Conservation (phyloP, 805 yeast genomes). For the Maudiozyma turicensis region DNA sequence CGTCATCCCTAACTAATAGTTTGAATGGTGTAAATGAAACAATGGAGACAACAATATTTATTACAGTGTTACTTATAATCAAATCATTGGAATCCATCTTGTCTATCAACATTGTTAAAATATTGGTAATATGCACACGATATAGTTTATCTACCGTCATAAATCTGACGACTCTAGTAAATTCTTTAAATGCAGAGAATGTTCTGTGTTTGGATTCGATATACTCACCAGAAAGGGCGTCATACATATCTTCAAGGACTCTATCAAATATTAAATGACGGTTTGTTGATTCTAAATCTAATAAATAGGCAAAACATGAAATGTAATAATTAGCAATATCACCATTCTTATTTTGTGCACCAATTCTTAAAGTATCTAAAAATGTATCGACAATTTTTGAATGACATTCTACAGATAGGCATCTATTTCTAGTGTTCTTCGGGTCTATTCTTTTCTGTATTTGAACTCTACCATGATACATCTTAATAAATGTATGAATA, state of each 20-base stretch:
- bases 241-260: slow-evolving; percentile 64
- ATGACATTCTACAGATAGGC: slow-evolving; percentile 29
- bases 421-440: not conserved
- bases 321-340: slow-evolving; percentile 49
- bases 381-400: slow-evolving; percentile 34
- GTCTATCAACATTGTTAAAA: slow-evolving; percentile 58
- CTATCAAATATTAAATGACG: slow-evolving; percentile 38
- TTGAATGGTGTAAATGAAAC: slow-evolving; percentile 65
- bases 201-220: slow-evolving; percentile 75
- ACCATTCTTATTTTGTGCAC: slow-evolving; percentile 68
- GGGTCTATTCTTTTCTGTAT: slow-evolving; percentile 32
- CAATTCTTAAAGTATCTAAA: slow-evolving; percentile 45
- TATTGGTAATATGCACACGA: slow-evolving; percentile 69
- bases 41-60: slow-evolving; percentile 59
- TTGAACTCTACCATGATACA: slow-evolving; percentile 46
- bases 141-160: slow-evolving; percentile 55
- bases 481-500: slow-evolving; percentile 47
- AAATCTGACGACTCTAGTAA: slow-evolving; percentile 55
- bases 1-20: slow-evolving; percentile 39
- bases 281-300: slow-evolving; percentile 46
- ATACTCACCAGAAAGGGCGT: slow-evolving; percentile 51
- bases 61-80: slow-evolving; percentile 55
- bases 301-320: slow-evolving; percentile 49
- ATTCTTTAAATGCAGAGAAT: slow-evolving; percentile 55
- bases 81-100: slow-evolving; percentile 88